Percentiles rank a stretch among this genome's conserved stretches.
phyloP scores from a whole-genome alignment of 2,329 filamentous ascomycete species.

The Gliomastix tumulicola region DNA sequence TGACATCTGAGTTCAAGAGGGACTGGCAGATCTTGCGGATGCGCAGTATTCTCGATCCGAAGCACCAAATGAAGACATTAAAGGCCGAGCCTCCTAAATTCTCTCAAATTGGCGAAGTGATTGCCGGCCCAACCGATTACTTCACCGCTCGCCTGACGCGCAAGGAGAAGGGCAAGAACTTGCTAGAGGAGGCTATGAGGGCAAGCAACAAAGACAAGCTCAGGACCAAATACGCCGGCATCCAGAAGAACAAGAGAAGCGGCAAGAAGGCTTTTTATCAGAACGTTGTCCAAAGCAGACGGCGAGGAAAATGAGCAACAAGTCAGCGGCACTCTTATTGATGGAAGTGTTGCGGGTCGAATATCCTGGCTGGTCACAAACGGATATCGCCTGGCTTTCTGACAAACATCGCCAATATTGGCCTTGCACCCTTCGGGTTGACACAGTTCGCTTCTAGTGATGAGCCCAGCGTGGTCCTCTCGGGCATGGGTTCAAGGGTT shows the following conservation, averaged over 20 bases:
- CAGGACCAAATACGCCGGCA: constrained; percentile 79
- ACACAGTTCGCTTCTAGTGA: no score
- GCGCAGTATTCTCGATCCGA: constrained; percentile 81
- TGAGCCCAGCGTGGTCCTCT: no score
- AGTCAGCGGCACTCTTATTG: no score
- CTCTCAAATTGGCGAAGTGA: constrained; percentile 81
- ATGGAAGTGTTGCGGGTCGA: no score
- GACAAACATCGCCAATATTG: no score
- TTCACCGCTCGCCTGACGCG: constrained; percentile 74
- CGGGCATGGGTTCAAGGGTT: no score
- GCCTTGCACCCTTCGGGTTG: no score
- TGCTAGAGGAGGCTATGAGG: constrained; percentile 73
- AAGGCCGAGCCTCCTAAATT: constrained; percentile 65
- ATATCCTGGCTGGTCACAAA: no score
- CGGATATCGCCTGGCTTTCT: no score
- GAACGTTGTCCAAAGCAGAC: constrained; percentile 50
- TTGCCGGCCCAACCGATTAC: constrained; percentile 85
- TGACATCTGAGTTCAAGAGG: constrained; percentile 80
- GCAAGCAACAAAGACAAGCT: constrained; percentile 55
- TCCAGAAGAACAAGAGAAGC: constrained; percentile 75
- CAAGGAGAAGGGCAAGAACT: constrained; percentile 79
- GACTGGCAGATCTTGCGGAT: constrained; percentile 87
- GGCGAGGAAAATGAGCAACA: constrained; percentile 14
- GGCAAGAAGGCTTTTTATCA: constrained; percentile 91
- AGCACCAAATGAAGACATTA: constrained; percentile 87